Evolutionary conservation across 2,329 filamentous ascomycete genomes (phyloP), one percentile per base, ranked within the genome.

Genomic region (Diaporthe eres): DNA sequence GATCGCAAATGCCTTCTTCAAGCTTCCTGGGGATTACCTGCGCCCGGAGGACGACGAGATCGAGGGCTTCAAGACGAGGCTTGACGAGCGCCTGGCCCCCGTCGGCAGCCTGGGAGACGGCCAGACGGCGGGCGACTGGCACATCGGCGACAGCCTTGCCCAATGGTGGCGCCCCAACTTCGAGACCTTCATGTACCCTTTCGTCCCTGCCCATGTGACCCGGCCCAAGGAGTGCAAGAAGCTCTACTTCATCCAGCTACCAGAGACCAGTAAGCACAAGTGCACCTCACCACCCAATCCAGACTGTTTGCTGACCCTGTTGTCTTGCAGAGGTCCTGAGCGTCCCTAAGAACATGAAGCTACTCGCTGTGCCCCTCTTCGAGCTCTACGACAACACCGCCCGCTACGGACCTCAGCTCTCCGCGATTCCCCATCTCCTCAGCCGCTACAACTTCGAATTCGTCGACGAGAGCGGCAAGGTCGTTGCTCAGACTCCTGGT

Each of bases 91-190:
- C 49, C 90, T 99, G 71, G 97, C 97, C 1, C 97, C 97, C 1
- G 94, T 97, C n/a, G 95, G 95, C 72, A 93, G 93, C 67, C 92
- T 94, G 37, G 94, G 95, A 77, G 94, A 97, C 84, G 94, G 94
- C 68, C 94, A 97, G 80, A 96, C 96, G 83, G 83, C 85, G 0
- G 94, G 94, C 78, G 95, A 98, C 82, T 99, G 97, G 97, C 91
- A 97, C 84, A 92, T 99, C 80, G 95, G 94, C 80, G 97, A 98
- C 84, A 98, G 96, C 67, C 89, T 99, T 74, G 96, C 97, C 72
- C 96, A 98, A 86, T 99, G 97, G 97, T 99, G 96, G 95, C 90
- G 97, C 75, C 97, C 97, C 72, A 99, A 98, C 88, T 98, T 98
- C 83, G 97, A 99, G 88, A 98, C 97, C 2, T 98, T 98, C 89